Base-by-base conservation (phyloP, 345 rosid species). In the Populus simonii region DNA sequence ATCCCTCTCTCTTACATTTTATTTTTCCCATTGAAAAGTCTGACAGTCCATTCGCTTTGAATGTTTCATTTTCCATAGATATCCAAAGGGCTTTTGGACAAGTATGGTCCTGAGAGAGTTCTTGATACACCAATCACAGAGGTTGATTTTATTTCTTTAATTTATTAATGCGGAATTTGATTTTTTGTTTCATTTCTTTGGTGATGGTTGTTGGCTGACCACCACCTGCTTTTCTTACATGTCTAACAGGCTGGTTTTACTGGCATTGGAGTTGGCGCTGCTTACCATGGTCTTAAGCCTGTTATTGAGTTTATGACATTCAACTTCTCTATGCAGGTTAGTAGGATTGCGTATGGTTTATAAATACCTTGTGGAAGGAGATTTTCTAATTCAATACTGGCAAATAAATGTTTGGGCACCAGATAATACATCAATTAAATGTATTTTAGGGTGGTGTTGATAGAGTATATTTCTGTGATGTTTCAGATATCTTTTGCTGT, bases 251-350 rank as follows among this genome's bases (percentile, higher is more conserved):
- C 99, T 86, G 99, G 99, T 33, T 95, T 95, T 87, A 86, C 98
- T 71, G 99, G 98, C 77, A 91, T 95, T 74, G 99, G 92, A 84
- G 98, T 95, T 68, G 99, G 98, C 68, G 97, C 99, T 35, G 98
- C 99, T 84, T 93, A 92, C 76, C 81, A 90, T 81, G 98, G 98
- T 62, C 88, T 95, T 55, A 90, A 82, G 85, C 99, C 96, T 51
- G 89, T 93, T 55, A 86, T 95, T 38, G 98, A 95, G 80, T 95
- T 95, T 78, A 93, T 93, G 99, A 93, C 99, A 33, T 89, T 95
- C 78, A 95, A 95, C 90, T 93, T 95, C 83, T 83, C 97, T 49
- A 86, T 93, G 98, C 97, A 95, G 98, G 99, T 95, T 33, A 23
- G 36, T 67, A 8, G n/a, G 36, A 12, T 53, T 41, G 2, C 17